These are phyloP conservation scores for Clarkia xantiana DNA, from an alignment of 345 rosid species.

Conservation along the genomic window DNA sequence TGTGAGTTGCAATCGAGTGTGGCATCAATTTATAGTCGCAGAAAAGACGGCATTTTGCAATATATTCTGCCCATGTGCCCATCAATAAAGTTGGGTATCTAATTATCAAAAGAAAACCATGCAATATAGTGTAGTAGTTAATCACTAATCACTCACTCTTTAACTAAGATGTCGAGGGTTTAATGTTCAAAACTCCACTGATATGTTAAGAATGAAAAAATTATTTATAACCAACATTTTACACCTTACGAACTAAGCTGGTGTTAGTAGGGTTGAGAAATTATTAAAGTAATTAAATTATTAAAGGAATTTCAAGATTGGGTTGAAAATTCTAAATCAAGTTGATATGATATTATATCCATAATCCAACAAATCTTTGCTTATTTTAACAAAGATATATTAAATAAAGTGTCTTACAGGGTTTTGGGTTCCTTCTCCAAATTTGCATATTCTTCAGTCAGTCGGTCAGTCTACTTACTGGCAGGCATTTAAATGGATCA, in stretches of 20 bases:
- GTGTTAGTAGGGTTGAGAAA: too few relatives aligned
- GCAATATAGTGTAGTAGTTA: too few relatives aligned
- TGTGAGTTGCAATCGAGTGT: neutral
- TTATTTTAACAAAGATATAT: constrained; percentile 10
- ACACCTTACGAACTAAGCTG: too few relatives aligned
- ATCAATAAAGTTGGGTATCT: too few relatives aligned
- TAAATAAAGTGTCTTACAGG: neutral
- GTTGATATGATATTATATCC: neutral
- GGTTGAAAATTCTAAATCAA: neutral
- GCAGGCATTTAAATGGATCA: too few relatives aligned
- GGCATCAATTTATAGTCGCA: constrained; percentile 13
- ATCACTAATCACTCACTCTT: too few relatives aligned
- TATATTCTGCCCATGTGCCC: constrained; percentile 27
- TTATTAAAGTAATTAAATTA: neutral
- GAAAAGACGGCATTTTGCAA: constrained; percentile 11
- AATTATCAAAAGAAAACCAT: too few relatives aligned
- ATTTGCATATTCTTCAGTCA: neutral
- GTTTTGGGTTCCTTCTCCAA: neutral
- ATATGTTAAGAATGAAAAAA: too few relatives aligned
- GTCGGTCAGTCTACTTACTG: too few relatives aligned
- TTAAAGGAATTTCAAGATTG: neutral
- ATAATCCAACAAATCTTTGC: neutral
- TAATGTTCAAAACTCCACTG: too few relatives aligned
- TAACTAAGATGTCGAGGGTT: too few relatives aligned
- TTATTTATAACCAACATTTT: too few relatives aligned